Conservation (phyloP, 495 filamentous ascomycete genomes). For the Trichocladium antarcticum region DNA sequence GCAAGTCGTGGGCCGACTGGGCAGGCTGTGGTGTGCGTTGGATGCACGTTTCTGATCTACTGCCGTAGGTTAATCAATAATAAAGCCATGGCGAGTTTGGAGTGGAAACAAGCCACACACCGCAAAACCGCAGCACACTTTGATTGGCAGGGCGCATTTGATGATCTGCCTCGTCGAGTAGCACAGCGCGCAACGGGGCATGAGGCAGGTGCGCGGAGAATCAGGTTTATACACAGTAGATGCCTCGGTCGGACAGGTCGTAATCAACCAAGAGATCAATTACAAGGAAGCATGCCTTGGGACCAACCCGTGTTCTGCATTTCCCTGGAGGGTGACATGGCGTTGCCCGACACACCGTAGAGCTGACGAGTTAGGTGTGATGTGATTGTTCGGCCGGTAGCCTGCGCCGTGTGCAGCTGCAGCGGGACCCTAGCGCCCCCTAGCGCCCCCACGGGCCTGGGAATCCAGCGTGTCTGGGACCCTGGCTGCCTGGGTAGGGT, state of each 20-base stretch:
- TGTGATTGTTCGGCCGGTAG: conserved; percentile 11
- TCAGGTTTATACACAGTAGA: conserved; percentile 9
- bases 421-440: conserved; percentile 5
- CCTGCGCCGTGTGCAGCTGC: conserved; percentile 2
- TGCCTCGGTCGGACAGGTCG: not conserved
- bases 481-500: conserved; percentile 3
- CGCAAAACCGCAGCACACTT: not conserved
- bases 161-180: conserved; percentile 10
- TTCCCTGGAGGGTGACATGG: conserved; percentile 13
- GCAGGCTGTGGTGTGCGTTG: conserved; percentile 1
- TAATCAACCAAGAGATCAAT: conserved; percentile 4
- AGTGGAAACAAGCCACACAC: not conserved
- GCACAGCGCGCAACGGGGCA: not conserved
- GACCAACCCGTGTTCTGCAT: conserved; percentile 2
- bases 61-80: not conserved
- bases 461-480: no score
- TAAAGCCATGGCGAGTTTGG: not conserved
- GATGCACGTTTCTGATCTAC: not conserved
- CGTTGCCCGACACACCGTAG: not conserved
- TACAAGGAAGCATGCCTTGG: conserved; percentile 11
- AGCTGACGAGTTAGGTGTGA: not conserved
- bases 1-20: conserved; percentile 10
- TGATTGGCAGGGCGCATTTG: not conserved
- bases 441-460: conserved; percentile 4
- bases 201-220: not conserved